These are phyloP conservation scores for Austroboletus festivus DNA, from an alignment of 768 basidiomycete genomes.

Conservation along the genomic window DNA sequence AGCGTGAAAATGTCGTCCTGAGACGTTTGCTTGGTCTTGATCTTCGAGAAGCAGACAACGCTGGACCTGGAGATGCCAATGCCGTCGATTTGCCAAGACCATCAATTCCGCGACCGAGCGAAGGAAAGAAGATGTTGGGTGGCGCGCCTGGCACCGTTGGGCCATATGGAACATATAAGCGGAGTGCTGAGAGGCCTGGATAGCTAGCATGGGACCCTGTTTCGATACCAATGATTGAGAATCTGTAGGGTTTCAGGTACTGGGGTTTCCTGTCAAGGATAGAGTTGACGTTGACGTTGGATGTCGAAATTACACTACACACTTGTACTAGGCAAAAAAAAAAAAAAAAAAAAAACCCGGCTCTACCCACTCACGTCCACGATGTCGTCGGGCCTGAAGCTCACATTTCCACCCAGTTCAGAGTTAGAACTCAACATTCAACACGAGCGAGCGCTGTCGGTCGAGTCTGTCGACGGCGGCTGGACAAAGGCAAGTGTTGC, in stretches of 20 bases:
- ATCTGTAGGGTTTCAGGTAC: too few species aligned
- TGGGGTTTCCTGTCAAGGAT: background rate
- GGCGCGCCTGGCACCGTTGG: slow-evolving; percentile 38
- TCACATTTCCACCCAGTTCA: background rate
- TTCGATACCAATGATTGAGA: too few species aligned
- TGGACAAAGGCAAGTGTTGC: slow-evolving; percentile 25
- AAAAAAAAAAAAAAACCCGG: too few species aligned
- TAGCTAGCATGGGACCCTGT: slow-evolving; percentile 3
- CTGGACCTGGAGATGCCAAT: slow-evolving; percentile 1
- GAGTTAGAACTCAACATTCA: background rate
- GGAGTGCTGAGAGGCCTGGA: slow-evolving; percentile 20
- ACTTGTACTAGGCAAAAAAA: too few species aligned
- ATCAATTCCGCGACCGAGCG: slow-evolving; percentile 12
- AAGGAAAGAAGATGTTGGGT: slow-evolving; percentile 29
- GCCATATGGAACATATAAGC: slow-evolving; percentile 44
- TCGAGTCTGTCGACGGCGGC: slow-evolving; percentile 14
- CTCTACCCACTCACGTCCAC: too few species aligned
- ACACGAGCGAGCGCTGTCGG: background rate
- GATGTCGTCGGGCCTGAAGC: background rate
- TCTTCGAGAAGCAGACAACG: slow-evolving; percentile 21
- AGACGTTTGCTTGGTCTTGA: slow-evolving; percentile 63
- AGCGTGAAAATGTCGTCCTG: slow-evolving; percentile 84
- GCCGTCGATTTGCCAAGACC: slow-evolving; percentile 12
- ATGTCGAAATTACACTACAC: background rate
- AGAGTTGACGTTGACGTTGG: slow-evolving; percentile 17